Evolutionary conservation across 2,329 filamentous ascomycete genomes (phyloP), one percentile per base, ranked within the genome.

Genomic region (Hymenoscyphus fructigenus): DNA sequence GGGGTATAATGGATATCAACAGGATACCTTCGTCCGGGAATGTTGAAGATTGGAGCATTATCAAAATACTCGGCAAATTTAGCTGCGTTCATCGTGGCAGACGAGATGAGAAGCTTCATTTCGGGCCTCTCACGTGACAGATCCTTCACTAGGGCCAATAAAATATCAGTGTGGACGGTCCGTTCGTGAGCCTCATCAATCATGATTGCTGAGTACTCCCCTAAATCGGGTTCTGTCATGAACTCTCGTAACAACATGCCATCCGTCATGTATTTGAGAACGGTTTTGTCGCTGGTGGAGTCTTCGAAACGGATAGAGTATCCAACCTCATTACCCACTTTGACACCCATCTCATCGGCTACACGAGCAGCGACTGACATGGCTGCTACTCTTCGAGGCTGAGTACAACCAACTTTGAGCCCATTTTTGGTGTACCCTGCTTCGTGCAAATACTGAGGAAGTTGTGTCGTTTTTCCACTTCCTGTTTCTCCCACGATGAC

Each of bases 291-390:
- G 75, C 88, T 92, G 0, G 93, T 96, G 68, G 89, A 88, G 77
- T 97, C 92, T 75, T 99, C 95, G 72, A 98, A 99, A 67, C 95
- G 91, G 71, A 99, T 96, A 0, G 90, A 89, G 76, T 97, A 99
- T 17, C 95, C 95, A 29, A 98, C 94, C 74, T 97, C 92, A 67
- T 92, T 91, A 0, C 95, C 95, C 12, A 98, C 80, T 76, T 94
- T 93, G 66, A 92, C 90, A 0, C 91, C 93, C 80, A 96, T 91
- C 76, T 99, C 95, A 63, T 98, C 93, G 0, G 94, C 92, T 1
- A 99, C 95, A 83, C 95, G 92, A 56, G 92, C 88, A n/a, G 95
- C 94, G 23, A 98, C 94, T 74, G 91, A 95, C 94, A 98, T 98
- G 34, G 95, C 95, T 3, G 95, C 95, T 12, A 99, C 95, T 81